A percentile compares a stretch with the other conserved stretches of the same genome.
Conservation (phyloP, 202 grass and related monocot genomes). For the Zoysia matrella region DNA sequence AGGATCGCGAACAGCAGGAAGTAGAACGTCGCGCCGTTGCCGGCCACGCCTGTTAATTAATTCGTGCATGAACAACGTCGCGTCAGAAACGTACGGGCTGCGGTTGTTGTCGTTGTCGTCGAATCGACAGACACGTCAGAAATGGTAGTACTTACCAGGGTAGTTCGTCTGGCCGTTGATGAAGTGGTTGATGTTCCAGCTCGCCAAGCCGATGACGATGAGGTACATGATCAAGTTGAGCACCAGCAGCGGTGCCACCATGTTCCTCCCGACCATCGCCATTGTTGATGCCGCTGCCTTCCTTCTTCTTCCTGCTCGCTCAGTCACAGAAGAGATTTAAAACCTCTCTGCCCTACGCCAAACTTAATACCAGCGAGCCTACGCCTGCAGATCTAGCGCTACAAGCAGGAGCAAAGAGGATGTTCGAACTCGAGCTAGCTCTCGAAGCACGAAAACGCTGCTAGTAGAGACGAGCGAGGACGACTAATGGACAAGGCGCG, state of each 20-base stretch:
- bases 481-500: neutral
- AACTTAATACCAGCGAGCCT: too few relatives aligned
- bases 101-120: too few relatives aligned
- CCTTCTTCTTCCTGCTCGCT: too few relatives aligned
- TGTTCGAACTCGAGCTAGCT: too few relatives aligned
- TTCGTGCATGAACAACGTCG: too few relatives aligned
- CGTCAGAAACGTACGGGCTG: too few relatives aligned
- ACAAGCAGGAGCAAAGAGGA: too few relatives aligned
- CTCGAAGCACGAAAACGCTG: too few relatives aligned
- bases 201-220: conserved; percentile 71
- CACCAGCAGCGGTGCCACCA: conserved; percentile 71
- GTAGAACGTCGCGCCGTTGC: conserved; percentile 73
- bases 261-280: conserved; percentile 44
- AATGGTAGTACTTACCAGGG: conserved; percentile 34
- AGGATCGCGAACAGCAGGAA: conserved; percentile 68
- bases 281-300: neutral
- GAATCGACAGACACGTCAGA: too few relatives aligned
- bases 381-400: too few relatives aligned
- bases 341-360: too few relatives aligned
- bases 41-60: neutral
- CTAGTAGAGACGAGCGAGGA: neutral
- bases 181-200: conserved; percentile 79
- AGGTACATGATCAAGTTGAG: conserved; percentile 79
- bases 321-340: too few relatives aligned
- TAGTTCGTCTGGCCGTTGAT: conserved; percentile 70